A percentile compares a stretch with the other conserved stretches of the same genome.
Conservation (phyloP, 441 rosid species). For the Aquilaria agallochum region DNA sequence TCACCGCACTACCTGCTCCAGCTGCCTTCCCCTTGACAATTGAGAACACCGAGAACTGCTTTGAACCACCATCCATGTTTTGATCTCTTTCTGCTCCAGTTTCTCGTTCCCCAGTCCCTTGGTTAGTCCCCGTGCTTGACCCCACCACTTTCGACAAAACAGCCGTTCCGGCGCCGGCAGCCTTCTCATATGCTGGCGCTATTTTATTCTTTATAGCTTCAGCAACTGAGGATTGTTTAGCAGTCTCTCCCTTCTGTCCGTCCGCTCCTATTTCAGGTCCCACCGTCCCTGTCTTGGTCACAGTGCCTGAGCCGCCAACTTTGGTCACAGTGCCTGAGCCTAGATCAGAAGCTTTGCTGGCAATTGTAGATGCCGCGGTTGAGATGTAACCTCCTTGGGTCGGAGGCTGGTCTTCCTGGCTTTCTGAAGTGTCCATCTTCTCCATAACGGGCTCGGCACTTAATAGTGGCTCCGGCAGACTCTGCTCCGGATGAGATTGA, state of each 20-base stretch:
- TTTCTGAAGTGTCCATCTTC: slow-evolving; percentile 2
- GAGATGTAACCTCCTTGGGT: slow-evolving; percentile 32
- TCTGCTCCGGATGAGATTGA: slow-evolving; percentile 26
- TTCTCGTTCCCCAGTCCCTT: background rate
- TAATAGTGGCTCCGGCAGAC: background rate
- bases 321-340: no score
- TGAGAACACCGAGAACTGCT: slow-evolving; percentile 11
- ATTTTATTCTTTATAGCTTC: slow-evolving; percentile 35
- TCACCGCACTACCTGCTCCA: slow-evolving; percentile 33
- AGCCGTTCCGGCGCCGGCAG: slow-evolving; percentile 36
- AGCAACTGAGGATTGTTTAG: slow-evolving; percentile 22
- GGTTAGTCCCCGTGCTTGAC: background rate
- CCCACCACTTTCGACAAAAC: slow-evolving; percentile 32
- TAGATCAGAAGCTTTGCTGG: background rate
- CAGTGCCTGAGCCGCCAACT: no score
- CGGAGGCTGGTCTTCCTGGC: slow-evolving; percentile 12
- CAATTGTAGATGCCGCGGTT: background rate
- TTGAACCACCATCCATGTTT: slow-evolving; percentile 16
- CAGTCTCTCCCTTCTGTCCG: no score
- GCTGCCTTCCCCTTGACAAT: slow-evolving; percentile 30
- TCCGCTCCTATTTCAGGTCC: no score
- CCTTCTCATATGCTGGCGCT: slow-evolving; percentile 44
- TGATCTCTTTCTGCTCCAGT: background rate
- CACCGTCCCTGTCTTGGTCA: no score
- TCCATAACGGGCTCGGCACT: slow-evolving; percentile 2